A percentile compares a stretch with the other conserved stretches of the same genome.
Conservation (phyloP, 2,329 filamentous ascomycete genomes). For the Teratosphaeriaceae sp. region DNA sequence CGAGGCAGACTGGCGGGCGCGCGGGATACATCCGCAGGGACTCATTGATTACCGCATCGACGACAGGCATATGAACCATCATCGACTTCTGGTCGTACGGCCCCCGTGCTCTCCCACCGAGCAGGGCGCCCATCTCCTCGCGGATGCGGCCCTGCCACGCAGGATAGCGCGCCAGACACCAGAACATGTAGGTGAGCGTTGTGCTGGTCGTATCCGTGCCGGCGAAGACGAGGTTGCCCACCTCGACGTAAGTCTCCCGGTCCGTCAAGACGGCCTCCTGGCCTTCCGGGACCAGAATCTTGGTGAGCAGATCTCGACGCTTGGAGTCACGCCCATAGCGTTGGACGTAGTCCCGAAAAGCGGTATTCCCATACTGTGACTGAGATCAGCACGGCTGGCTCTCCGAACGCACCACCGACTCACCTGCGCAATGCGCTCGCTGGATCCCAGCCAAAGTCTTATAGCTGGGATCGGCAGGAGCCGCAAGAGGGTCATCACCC, state of each 20-base stretch:
- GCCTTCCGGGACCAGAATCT: not conserved
- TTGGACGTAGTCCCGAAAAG: conserved; percentile 1
- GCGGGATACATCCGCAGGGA: conserved; percentile 33
- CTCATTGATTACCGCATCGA: conserved; percentile 32
- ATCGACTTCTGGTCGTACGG: conserved; percentile 1
- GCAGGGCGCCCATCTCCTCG: conserved; percentile 18
- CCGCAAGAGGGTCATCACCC: not conserved
- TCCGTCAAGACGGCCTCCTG: not conserved
- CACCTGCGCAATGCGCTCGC: not conserved
- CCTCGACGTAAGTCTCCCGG: conserved; percentile 4
- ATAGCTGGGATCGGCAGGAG: not conserved
- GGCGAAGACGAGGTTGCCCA: conserved; percentile 3
- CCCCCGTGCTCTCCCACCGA: not conserved
- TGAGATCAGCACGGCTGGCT: not conserved
- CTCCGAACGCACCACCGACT: not conserved
- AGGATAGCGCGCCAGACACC: conserved; percentile 24
- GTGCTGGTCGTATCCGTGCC: conserved; percentile 32
- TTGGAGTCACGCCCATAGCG: conserved; percentile 1
- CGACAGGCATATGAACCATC: conserved; percentile 11
- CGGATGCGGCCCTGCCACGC: conserved; percentile 22
- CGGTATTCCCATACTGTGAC: not conserved
- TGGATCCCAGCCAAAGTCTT: not conserved
- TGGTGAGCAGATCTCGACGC: conserved; percentile 2
- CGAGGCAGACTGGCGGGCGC: conserved; percentile 24
- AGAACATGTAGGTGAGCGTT: conserved; percentile 34